phyloP scores from a whole-genome alignment of 2,329 filamentous ascomycete genomes.

The Botrytis fragariae region DNA sequence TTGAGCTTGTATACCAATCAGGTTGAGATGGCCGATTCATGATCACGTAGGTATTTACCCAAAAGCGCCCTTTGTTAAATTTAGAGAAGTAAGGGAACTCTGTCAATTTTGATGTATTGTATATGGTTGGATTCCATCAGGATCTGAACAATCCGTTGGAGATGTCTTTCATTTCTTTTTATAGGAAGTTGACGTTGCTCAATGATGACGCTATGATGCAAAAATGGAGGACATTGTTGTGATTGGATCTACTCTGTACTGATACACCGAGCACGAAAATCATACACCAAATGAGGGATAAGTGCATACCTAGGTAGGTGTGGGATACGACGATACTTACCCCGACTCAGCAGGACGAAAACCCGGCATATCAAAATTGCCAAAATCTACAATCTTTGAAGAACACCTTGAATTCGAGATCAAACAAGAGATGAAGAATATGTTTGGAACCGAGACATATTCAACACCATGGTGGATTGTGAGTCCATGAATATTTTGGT shows the following conservation, averaged over 20 bases:
- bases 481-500: neutral
- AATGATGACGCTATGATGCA: neutral
- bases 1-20: neutral
- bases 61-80: neutral
- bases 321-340: neutral
- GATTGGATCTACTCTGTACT: neutral
- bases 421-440: neutral
- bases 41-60: too few relatives aligned
- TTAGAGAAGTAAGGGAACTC: neutral
- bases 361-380: neutral
- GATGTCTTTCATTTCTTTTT: neutral
- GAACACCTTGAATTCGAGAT: neutral
- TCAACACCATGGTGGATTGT: neutral
- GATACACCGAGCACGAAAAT: neutral
- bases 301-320: neutral
- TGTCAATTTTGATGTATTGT: neutral
- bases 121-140: neutral
- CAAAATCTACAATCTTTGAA: neutral
- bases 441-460: neutral
- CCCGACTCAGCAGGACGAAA: neutral
- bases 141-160: neutral
- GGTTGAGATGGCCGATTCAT: neutral
- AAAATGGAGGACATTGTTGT: neutral
- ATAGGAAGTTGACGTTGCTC: neutral
- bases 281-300: constrained; percentile 6